phyloP scores from a whole-genome alignment of 1,139 yeast species.

The Candida pseudoviswanathii region DNA sequence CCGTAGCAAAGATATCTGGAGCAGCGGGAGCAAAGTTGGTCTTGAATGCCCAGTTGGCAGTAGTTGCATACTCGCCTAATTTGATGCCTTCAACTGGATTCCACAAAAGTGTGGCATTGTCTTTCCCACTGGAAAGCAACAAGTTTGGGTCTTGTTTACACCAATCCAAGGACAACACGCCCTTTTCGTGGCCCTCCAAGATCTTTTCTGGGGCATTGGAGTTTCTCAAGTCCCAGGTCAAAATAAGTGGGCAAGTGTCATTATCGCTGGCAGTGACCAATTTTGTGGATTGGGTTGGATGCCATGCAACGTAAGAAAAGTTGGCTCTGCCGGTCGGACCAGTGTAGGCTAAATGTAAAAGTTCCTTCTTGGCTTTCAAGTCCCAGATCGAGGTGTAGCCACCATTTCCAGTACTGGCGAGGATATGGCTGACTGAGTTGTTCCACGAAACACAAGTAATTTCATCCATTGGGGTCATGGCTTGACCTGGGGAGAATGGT shows the following conservation, averaged over 20 bases:
- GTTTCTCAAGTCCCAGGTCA: constrained; percentile 94
- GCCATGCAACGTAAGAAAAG: constrained; percentile 81
- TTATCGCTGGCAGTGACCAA: constrained; percentile 85
- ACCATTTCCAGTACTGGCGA: constrained; percentile 84
- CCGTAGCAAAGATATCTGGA: constrained; percentile 91
- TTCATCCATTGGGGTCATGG: constrained; percentile 82
- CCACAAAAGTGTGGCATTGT: constrained; percentile 87
- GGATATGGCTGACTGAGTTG: constrained; percentile 77
- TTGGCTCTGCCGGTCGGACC: constrained; percentile 59
- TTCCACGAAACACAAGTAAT: constrained; percentile 90
- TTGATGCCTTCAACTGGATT: constrained; percentile 73
- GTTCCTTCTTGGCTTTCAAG: constrained; percentile 83
- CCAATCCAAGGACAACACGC: constrained; percentile 92
- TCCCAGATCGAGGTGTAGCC: constrained; percentile 96
- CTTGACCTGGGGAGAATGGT: constrained; percentile 75
- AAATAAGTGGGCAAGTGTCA: constrained; percentile 77
- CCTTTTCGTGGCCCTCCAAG: constrained; percentile 81
- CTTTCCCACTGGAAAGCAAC: constrained; percentile 87
- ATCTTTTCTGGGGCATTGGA: constrained; percentile 83
- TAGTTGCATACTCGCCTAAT: constrained; percentile 86
- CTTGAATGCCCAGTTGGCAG: constrained; percentile 93
- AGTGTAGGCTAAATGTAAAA: constrained; percentile 72
- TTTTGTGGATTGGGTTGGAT: constrained; percentile 80
- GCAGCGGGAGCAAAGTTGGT: constrained; percentile 82
- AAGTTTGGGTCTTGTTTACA: constrained; percentile 79